These are phyloP conservation scores for Endocarpon pusillum DNA, from an alignment of 495 filamentous ascomycete genomes.

Conservation along the genomic window DNA sequence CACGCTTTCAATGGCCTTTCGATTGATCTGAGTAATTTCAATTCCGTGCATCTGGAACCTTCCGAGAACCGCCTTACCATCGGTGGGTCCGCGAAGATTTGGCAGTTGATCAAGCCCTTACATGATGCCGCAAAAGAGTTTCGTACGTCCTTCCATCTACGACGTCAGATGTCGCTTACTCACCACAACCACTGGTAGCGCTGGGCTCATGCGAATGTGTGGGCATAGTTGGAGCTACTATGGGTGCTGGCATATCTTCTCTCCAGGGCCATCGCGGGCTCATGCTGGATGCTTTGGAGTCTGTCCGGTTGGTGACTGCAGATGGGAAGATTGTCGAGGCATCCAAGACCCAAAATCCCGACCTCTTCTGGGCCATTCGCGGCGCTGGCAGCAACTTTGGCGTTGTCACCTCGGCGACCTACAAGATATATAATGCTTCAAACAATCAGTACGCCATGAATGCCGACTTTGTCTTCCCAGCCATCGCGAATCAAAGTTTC, in stretches of 20 bases:
- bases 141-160: constrained; percentile 10
- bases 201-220: constrained; percentile 14
- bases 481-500: constrained; percentile 6
- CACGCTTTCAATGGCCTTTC: constrained; percentile 11
- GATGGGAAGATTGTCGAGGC: constrained; percentile 16
- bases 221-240: constrained; percentile 18
- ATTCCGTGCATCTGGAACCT: constrained; percentile 9
- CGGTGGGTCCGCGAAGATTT: constrained; percentile 8
- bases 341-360: constrained; percentile 17
- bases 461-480: constrained; percentile 15
- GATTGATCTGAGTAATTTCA: constrained; percentile 19
- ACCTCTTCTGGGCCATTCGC: constrained; percentile 27
- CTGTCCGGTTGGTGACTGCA: constrained; percentile 17
- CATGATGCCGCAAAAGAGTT: constrained; percentile 16
- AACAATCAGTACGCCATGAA: constrained; percentile 14
- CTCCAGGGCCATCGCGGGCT: constrained; percentile 21
- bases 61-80: constrained; percentile 9
- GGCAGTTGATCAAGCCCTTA: constrained; percentile 11
- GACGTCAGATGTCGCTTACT: background rate
- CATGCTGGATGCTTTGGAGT: constrained; percentile 17
- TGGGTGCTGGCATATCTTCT: constrained; percentile 25
- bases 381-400: constrained; percentile 34
- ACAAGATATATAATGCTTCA: constrained; percentile 13
- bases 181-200: background rate
- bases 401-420: constrained; percentile 23